Conservation (phyloP, 169 alveolate genomes). For the Eimeria tenella region DNA sequence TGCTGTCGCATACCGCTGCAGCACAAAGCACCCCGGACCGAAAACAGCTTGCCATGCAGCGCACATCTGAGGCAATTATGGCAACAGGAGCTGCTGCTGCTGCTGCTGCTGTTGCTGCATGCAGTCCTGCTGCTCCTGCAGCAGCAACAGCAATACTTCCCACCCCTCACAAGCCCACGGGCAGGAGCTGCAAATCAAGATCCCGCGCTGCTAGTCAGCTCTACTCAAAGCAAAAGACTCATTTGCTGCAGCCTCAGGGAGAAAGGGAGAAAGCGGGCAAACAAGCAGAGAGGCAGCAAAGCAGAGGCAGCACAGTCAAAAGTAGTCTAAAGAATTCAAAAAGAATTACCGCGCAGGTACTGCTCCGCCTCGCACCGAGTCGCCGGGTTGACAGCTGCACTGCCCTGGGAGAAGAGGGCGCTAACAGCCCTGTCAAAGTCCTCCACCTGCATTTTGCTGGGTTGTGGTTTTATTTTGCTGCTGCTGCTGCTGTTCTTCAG, state of each 20-base stretch:
- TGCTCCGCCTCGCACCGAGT: slow-evolving; percentile 57
- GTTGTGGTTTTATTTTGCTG: not conserved
- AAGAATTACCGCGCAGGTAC: slow-evolving; percentile 6
- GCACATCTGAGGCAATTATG: no score
- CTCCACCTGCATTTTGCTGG: slow-evolving; percentile 11
- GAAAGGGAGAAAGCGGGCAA: not conserved
- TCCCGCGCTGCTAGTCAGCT: no score
- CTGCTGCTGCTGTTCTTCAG: slow-evolving; percentile 15
- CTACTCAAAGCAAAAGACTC: not conserved
- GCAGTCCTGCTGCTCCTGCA: slow-evolving; percentile 33
- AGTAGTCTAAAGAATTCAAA: no score
- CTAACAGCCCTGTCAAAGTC: slow-evolving; percentile 66
- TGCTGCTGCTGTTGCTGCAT: slow-evolving; percentile 45
- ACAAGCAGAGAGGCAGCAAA: not conserved
- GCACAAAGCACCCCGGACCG: not conserved
- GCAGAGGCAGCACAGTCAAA: not conserved
- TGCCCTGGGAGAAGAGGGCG: slow-evolving; percentile 68
- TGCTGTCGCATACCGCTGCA: slow-evolving; percentile 64
- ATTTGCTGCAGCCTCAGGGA: not conserved
- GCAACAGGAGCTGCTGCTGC: slow-evolving; percentile 48
- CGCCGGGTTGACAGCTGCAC: slow-evolving; percentile 41
- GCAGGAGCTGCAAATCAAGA: not conserved
- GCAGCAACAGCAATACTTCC: slow-evolving; percentile 49
- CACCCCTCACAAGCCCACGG: not conserved
- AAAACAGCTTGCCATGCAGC: not conserved